These are phyloP conservation scores for Lepiota subincarnata DNA, from an alignment of 768 basidiomycete genomes.

Conservation along the genomic window DNA sequence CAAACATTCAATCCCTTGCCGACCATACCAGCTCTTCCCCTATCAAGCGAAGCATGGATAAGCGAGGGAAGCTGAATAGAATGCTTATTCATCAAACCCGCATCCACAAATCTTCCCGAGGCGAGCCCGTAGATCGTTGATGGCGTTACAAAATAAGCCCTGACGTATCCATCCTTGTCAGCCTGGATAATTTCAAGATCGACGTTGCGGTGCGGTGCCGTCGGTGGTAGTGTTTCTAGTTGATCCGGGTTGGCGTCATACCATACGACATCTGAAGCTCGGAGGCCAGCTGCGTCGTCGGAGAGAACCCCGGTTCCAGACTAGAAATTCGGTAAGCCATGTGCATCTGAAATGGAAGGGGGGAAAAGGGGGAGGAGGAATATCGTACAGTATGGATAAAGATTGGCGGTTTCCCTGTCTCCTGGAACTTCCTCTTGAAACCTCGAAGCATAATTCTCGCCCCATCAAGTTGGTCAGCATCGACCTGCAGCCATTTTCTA, in stretches of 20 bases:
- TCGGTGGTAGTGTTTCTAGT: slow-evolving; percentile 40
- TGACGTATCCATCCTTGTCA: slow-evolving; percentile 46
- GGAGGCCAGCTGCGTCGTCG: slow-evolving; percentile 40
- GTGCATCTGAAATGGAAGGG: not conserved
- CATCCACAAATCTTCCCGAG: slow-evolving; percentile 42
- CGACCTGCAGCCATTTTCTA: slow-evolving; percentile 21
- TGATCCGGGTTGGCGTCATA: slow-evolving; percentile 43
- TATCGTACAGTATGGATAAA: slow-evolving; percentile 60
- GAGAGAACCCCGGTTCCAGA: slow-evolving; percentile 36
- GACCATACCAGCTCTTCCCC: slow-evolving; percentile 46
- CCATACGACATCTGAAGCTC: slow-evolving; percentile 35
- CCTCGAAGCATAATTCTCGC: slow-evolving; percentile 48
- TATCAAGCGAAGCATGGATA: slow-evolving; percentile 34
- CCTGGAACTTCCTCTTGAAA: slow-evolving; percentile 40
- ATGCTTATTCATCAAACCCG: slow-evolving; percentile 43
- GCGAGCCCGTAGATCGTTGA: slow-evolving; percentile 52
- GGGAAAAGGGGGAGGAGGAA: not conserved
- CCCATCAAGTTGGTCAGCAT: slow-evolving; percentile 41
- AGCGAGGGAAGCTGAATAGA: slow-evolving; percentile 49
- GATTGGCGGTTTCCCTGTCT: slow-evolving; percentile 38
- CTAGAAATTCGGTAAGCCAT: slow-evolving; percentile 12
- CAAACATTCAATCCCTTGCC: slow-evolving; percentile 52
- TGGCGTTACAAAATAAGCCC: slow-evolving; percentile 50
- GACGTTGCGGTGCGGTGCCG: slow-evolving; percentile 45
- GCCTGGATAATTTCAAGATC: slow-evolving; percentile 46